Conservation (phyloP, 257 asterid genomes). For the Avicennia marina region DNA sequence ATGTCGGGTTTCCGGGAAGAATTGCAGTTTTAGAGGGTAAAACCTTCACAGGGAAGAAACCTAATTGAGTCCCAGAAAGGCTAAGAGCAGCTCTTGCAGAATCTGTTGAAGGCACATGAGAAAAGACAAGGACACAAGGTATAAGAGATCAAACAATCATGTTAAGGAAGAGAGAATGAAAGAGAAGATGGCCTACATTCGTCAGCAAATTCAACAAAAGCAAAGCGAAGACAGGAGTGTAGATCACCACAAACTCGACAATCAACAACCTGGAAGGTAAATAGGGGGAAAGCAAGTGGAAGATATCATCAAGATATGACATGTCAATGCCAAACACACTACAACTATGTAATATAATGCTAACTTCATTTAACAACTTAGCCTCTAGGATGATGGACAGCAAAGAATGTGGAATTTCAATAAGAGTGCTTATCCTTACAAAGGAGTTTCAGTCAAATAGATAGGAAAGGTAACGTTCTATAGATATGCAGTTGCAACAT, state of each 20-base stretch:
- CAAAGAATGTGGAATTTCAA: neutral
- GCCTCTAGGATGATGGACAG: no score
- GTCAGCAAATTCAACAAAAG: conserved; percentile 90
- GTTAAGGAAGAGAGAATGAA: neutral
- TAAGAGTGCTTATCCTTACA: neutral
- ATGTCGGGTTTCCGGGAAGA: conserved; percentile 92
- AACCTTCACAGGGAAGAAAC: conserved; percentile 78
- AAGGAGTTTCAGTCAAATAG: neutral
- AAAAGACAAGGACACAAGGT: neutral
- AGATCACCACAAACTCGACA: conserved; percentile 99
- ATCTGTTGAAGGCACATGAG: conserved; percentile 40
- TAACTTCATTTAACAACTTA: no score
- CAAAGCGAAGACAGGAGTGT: conserved; percentile 96
- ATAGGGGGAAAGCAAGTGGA: no score
- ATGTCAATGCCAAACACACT: neutral
- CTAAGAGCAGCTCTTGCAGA: conserved; percentile 71
- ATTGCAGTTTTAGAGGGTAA: conserved; percentile 96
- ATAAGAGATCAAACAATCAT: conserved; percentile 6
- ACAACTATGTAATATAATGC: no score
- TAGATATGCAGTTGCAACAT: neutral
- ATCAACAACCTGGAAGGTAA: conserved; percentile 89
- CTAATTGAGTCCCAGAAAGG: conserved; percentile 68
- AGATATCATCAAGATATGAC: neutral
- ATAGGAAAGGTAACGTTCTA: neutral
- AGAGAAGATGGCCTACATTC: conserved; percentile 54